A percentile compares a stretch with the other conserved stretches of the same genome.
phyloP scores from a whole-genome alignment of 2,329 filamentous ascomycete genomes.

The Xylariaceae sp. region DNA sequence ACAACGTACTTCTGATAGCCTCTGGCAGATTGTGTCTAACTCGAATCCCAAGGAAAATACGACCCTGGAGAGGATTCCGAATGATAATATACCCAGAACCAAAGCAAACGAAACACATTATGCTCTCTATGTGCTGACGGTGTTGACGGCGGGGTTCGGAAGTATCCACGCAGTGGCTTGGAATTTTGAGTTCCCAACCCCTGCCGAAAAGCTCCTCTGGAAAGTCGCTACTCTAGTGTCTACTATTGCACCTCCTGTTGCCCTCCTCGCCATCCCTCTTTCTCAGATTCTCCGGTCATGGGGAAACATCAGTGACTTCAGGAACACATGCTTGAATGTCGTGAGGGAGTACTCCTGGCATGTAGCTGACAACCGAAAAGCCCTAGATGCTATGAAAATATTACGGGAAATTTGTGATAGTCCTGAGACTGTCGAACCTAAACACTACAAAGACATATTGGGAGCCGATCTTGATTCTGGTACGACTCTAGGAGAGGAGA shows the following conservation, averaged over 20 bases:
- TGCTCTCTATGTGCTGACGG: conserved; percentile 4
- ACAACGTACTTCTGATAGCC: background rate
- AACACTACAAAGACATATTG: conserved; percentile 4
- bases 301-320: background rate
- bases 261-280: conserved; percentile 4
- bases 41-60: background rate
- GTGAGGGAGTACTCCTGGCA: conserved; percentile 13
- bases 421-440: background rate
- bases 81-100: conserved; percentile 7
- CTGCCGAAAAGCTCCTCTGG: conserved; percentile 7
- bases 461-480: background rate
- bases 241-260: background rate
- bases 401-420: background rate
- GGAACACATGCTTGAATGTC: background rate
- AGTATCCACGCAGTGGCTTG: conserved; percentile 12
- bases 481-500: background rate
- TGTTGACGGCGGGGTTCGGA: conserved; percentile 3
- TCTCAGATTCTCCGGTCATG: background rate
- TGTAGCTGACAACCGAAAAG: background rate
- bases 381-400: background rate
- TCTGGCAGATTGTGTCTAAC: background rate
- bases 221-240: conserved; percentile 9
- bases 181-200: conserved; percentile 11
- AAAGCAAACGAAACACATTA: conserved; percentile 1
- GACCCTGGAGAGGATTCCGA: background rate